Conservation (phyloP, 805 yeast species). For the Wilhelminamyces savonicus region DNA sequence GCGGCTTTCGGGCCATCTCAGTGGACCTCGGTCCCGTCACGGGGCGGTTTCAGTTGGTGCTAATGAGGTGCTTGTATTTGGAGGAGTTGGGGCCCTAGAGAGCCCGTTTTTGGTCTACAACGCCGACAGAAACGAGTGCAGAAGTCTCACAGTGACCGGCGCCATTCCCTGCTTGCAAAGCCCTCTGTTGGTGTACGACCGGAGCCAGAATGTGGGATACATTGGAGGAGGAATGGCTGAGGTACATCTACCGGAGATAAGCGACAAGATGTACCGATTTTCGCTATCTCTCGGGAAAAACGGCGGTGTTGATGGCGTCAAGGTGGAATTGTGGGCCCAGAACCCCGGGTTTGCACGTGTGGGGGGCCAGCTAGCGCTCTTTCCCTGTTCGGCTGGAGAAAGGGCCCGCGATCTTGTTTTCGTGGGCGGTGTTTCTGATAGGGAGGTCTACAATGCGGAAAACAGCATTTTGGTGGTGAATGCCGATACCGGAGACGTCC, state of each 20-base stretch:
- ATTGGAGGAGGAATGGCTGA: slow-evolving; percentile 44
- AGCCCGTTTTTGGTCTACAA: slow-evolving; percentile 15
- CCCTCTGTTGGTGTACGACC: slow-evolving; percentile 28
- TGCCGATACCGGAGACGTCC: slow-evolving; percentile 2
- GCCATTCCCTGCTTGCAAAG: slow-evolving; percentile 23
- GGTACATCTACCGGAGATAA: slow-evolving; percentile 22
- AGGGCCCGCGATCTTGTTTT: slow-evolving; percentile 34
- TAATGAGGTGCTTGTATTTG: slow-evolving; percentile 39
- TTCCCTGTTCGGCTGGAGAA: too few species aligned
- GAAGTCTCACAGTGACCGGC: slow-evolving; percentile 12
- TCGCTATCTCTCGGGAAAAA: slow-evolving; percentile 8
- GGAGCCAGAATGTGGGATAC: slow-evolving; percentile 24
- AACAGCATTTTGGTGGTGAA: slow-evolving; percentile 28
- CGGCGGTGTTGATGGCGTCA: slow-evolving; percentile 4
- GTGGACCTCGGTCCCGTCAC: too few species aligned
- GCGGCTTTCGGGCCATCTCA: too few species aligned
- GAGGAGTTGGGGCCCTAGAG: slow-evolving; percentile 31
- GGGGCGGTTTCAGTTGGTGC: slow-evolving; percentile 22
- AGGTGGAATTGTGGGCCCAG: slow-evolving; percentile 4
- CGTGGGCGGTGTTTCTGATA: slow-evolving; percentile 53
- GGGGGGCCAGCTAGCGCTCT: slow-evolving; percentile 37
- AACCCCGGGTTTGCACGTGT: slow-evolving; percentile 38
- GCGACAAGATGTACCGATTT: slow-evolving; percentile 29
- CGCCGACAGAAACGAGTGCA: slow-evolving; percentile 2
- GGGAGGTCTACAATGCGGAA: slow-evolving; percentile 20